phyloP scores from a whole-genome alignment of 306 rosid species.

The Cicer pinnatifidum region DNA sequence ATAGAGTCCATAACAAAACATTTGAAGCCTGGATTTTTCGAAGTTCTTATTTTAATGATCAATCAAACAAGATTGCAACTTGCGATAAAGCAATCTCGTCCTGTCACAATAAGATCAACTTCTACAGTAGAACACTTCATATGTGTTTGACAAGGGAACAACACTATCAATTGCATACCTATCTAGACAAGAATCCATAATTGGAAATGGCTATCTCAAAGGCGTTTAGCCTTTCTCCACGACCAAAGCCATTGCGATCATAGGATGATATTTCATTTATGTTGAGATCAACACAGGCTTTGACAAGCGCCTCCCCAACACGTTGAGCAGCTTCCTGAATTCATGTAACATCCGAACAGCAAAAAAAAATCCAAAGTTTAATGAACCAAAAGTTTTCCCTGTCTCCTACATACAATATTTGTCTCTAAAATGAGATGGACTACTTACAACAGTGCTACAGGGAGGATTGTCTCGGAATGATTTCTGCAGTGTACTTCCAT shows the following conservation, averaged over 20 bases:
- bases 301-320: slow-evolving; percentile 77
- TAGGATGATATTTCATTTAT: slow-evolving; percentile 74
- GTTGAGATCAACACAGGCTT: slow-evolving; percentile 67
- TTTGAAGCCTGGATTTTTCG: background rate
- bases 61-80: slow-evolving; percentile 2
- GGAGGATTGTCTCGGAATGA: slow-evolving; percentile 57
- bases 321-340: slow-evolving; percentile 78
- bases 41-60: background rate
- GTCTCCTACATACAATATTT: background rate
- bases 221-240: slow-evolving; percentile 70
- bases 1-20: background rate
- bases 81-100: background rate
- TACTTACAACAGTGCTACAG: slow-evolving; percentile 63
- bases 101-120: background rate
- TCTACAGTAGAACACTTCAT: background rate
- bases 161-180: slow-evolving; percentile 36
- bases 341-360: slow-evolving; percentile 10
- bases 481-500: slow-evolving; percentile 83
- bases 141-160: slow-evolving; percentile 3
- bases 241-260: slow-evolving; percentile 74
- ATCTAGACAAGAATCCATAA: slow-evolving; percentile 73
- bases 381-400: slow-evolving; percentile 9
- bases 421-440: slow-evolving; percentile 29
- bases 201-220: slow-evolving; percentile 70
- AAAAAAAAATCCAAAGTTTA: slow-evolving; percentile 14